Evolutionary conservation across 2,329 filamentous ascomycete species (phyloP).

Genomic region (Fusarium udum): DNA sequence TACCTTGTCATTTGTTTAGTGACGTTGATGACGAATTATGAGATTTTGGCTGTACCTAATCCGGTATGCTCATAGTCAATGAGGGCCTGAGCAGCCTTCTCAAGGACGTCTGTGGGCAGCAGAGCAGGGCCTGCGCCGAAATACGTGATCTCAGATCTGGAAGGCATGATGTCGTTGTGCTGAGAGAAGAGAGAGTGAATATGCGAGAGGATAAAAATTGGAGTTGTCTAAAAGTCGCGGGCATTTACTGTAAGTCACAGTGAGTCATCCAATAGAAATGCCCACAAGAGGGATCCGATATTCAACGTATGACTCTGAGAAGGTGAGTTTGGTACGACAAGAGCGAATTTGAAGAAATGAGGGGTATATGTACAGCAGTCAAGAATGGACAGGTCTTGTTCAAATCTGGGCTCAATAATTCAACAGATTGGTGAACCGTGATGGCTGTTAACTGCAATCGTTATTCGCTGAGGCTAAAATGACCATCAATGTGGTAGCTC

Average conservation of each 20-base stretch:
- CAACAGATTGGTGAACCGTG: constrained; percentile 3
- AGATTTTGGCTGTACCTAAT: constrained; percentile 62
- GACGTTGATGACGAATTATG: not conserved
- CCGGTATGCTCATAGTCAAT: constrained; percentile 84
- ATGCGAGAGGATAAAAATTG: constrained; percentile 24
- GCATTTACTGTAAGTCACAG: constrained; percentile 14
- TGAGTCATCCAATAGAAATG: constrained; percentile 42
- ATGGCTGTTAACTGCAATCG: constrained; percentile 17
- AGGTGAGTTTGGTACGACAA: not conserved
- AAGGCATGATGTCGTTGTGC: constrained; percentile 64
- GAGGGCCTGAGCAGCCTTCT: constrained; percentile 78
- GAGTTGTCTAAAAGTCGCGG: constrained; percentile 14
- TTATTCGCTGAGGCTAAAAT: constrained; percentile 30
- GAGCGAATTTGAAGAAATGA: not conserved
- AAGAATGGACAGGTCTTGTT: not conserved
- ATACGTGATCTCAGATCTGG: constrained; percentile 79
- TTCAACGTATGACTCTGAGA: constrained; percentile 28
- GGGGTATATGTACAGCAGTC: not conserved
- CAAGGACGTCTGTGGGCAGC: constrained; percentile 82
- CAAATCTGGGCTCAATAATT: constrained; percentile 4
- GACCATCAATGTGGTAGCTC: constrained; percentile 19
- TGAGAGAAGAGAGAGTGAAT: constrained; percentile 15
- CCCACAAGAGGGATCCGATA: constrained; percentile 16
- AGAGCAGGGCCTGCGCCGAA: constrained; percentile 92
- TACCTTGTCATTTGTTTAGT: constrained; percentile 36